Conservation (phyloP, 441 rosid species). For the Populus hybrid region DNA sequence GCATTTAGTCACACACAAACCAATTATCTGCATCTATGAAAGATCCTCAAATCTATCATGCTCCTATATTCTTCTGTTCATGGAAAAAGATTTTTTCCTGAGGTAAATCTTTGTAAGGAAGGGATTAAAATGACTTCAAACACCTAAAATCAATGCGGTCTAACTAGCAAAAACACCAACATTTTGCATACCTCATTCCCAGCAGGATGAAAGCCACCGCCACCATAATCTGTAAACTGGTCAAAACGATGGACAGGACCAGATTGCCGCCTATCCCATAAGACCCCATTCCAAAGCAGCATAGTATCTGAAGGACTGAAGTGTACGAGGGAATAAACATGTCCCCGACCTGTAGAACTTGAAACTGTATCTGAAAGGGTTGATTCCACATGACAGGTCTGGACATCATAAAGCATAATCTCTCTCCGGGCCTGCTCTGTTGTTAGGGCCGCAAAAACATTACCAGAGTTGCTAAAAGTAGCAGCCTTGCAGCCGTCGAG, state of each 20-base stretch:
- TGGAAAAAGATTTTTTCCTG: background rate
- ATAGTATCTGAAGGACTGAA: constrained; percentile 82
- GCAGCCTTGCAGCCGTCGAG: constrained; percentile 90
- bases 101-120: background rate
- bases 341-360: constrained; percentile 66
- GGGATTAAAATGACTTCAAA: background rate
- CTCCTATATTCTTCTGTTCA: background rate
- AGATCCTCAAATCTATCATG: background rate
- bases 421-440: constrained; percentile 62
- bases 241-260: constrained; percentile 72
- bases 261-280: constrained; percentile 81
- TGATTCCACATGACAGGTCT: constrained; percentile 54
- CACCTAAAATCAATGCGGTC: background rate
- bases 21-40: background rate
- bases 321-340: constrained; percentile 74
- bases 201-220: constrained; percentile 99
- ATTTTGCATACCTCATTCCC: constrained; percentile 76
- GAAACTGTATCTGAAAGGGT: constrained; percentile 59
- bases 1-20: background rate
- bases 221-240: constrained; percentile 94
- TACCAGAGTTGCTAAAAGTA: constrained; percentile 85
- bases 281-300: constrained; percentile 92
- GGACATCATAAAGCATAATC: constrained; percentile 84
- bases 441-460: constrained; percentile 65
- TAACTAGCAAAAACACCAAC: background rate